Evolutionary conservation across 1,139 yeast species (phyloP).

Genomic region (Blastobotrys serpentis): DNA sequence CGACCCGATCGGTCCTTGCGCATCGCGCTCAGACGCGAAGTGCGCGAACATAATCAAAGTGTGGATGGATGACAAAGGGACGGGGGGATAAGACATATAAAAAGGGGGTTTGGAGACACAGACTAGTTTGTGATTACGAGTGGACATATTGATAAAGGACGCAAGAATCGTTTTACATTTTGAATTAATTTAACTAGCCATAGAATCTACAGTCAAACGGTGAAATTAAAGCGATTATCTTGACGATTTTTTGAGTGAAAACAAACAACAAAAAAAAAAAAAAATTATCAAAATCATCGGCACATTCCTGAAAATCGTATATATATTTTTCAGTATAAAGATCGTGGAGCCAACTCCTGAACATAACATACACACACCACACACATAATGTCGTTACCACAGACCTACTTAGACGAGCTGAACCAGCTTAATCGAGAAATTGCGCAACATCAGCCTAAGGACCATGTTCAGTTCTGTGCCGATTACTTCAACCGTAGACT

Average conservation of each 20-base stretch:
- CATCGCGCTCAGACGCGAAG: no score
- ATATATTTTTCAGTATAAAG: no score
- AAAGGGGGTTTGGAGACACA: no score
- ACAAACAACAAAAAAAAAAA: not conserved
- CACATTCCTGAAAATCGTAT: no score
- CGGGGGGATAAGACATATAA: slow-evolving; percentile 3
- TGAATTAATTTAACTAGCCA: no score
- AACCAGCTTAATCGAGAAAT: slow-evolving; percentile 63
- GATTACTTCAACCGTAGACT: slow-evolving; percentile 64
- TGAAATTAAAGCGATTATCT: no score
- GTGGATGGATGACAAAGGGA: slow-evolving; percentile 3
- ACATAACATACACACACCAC: not conserved
- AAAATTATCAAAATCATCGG: no score
- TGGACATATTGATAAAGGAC: no score
- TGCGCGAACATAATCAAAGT: slow-evolving; percentile 1
- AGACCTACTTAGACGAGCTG: slow-evolving; percentile 53
- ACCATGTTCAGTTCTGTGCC: slow-evolving; percentile 72
- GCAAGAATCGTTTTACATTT: no score
- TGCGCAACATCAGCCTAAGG: slow-evolving; percentile 60
- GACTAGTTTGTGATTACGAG: no score
- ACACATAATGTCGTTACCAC: slow-evolving; percentile 29
- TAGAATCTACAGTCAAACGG: not conserved
- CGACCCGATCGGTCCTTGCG: no score
- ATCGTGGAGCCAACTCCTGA: no score
- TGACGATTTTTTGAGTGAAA: not conserved